Evolutionary conservation across 2,329 filamentous ascomycete genomes (phyloP).

Genomic region (Fusarium multiceps): DNA sequence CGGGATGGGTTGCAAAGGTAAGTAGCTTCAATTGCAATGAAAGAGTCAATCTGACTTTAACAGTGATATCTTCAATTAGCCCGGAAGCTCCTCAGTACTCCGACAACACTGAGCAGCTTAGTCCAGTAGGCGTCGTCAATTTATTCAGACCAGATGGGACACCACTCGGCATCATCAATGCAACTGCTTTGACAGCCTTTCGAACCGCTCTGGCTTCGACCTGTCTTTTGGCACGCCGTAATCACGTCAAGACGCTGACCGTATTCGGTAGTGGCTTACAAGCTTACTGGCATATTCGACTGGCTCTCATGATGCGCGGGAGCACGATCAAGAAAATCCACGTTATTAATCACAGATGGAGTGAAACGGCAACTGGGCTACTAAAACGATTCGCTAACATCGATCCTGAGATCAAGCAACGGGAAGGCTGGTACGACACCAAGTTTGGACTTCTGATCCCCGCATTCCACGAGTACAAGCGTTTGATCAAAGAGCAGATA

Average conservation of each 20-base stretch:
- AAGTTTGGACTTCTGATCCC: constrained; percentile 78
- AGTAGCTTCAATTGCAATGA: neutral
- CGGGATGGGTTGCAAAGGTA: constrained; percentile 76
- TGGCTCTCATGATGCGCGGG: constrained; percentile 80
- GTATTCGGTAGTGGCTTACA: constrained; percentile 91
- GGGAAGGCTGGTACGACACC: constrained; percentile 71
- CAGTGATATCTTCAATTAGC: constrained; percentile 72
- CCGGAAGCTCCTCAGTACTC: constrained; percentile 48
- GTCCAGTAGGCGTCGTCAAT: constrained; percentile 74
- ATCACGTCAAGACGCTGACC: constrained; percentile 77
- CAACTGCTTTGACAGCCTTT: constrained; percentile 81
- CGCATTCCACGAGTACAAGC: constrained; percentile 73
- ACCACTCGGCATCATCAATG: constrained; percentile 76
- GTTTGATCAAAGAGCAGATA: constrained; percentile 77
- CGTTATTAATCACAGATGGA: constrained; percentile 82
- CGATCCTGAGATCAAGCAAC: constrained; percentile 57
- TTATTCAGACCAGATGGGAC: constrained; percentile 72
- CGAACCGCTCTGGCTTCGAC: constrained; percentile 80
- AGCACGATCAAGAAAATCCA: constrained; percentile 80
- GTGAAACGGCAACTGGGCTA: constrained; percentile 64
- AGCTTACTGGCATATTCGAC: constrained; percentile 92
- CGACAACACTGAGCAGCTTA: constrained; percentile 51
- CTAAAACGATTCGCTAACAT: constrained; percentile 62
- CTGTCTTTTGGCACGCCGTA: constrained; percentile 72
- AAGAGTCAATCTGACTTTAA: constrained; percentile 2